Evolutionary conservation across 768 basidiomycete species (phyloP).

Genomic region (Naganishia kalamii): DNA sequence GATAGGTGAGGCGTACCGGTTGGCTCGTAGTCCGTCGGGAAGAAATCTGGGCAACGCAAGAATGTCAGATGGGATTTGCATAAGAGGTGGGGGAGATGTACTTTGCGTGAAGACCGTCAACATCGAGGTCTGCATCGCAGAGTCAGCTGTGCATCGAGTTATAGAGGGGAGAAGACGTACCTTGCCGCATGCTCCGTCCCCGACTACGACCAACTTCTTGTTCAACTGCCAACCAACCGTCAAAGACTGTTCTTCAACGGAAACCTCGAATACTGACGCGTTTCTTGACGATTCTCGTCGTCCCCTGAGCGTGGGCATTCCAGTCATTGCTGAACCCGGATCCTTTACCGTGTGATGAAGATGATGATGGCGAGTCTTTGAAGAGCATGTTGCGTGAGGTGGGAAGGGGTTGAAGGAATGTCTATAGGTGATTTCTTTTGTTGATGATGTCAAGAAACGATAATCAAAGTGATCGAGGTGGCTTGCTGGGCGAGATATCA

Average conservation of each 20-base stretch:
- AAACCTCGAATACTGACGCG: not conserved
- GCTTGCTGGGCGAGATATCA: no score
- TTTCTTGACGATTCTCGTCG: not conserved
- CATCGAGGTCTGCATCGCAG: constrained; percentile 21
- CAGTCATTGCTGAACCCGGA: not conserved
- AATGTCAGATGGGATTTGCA: not conserved
- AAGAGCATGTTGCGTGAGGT: not conserved
- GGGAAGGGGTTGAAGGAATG: not conserved
- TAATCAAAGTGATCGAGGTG: no score
- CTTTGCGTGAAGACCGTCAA: constrained; percentile 23
- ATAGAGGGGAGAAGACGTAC: constrained; percentile 19
- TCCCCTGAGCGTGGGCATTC: not conserved
- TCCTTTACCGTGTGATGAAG: not conserved
- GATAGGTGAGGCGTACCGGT: constrained; percentile 29
- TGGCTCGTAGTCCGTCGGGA: constrained; percentile 32
- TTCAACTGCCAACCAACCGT: constrained; percentile 25
- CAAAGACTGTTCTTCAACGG: no score
- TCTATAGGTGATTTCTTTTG: not conserved
- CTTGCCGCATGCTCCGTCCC: constrained; percentile 87
- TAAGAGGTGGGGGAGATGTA: constrained; percentile 69
- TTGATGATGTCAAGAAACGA: not conserved
- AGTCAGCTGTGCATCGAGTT: not conserved
- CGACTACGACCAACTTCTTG: constrained; percentile 81
- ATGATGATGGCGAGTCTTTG: not conserved
- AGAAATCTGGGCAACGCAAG: constrained; percentile 21